Conservation (phyloP, 2,329 filamentous ascomycete species). For the Aspergillus texensis region DNA sequence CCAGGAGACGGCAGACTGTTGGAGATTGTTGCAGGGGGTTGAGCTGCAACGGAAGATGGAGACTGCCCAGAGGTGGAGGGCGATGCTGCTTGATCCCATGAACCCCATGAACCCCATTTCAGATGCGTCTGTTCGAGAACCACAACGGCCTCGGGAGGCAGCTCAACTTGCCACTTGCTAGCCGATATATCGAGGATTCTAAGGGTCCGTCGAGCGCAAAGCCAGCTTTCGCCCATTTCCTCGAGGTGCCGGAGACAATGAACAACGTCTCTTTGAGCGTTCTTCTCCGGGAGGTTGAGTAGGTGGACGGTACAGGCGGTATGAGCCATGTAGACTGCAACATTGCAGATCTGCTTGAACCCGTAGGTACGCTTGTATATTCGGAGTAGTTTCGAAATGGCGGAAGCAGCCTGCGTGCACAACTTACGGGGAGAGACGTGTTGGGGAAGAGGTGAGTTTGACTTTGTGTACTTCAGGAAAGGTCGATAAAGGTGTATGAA, state of each 20-base stretch:
- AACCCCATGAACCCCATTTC: constrained; percentile 73
- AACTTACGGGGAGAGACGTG: constrained; percentile 89
- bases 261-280: constrained; percentile 82
- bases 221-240: constrained; percentile 94
- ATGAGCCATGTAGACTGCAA: constrained; percentile 93
- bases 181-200: constrained; percentile 82
- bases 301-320: constrained; percentile 94
- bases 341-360: constrained; percentile 90
- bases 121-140: constrained; percentile 78
- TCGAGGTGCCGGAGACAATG: constrained; percentile 91
- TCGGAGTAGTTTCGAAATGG: constrained; percentile 91
- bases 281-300: constrained; percentile 90
- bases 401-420: constrained; percentile 84
- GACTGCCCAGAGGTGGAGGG: constrained; percentile 33
- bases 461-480: constrained; percentile 85
- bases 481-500: constrained; percentile 96
- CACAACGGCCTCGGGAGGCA: constrained; percentile 78
- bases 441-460: constrained; percentile 77
- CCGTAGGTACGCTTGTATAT: constrained; percentile 92
- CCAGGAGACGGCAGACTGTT: constrained; percentile 19
- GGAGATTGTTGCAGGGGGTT: constrained; percentile 23
- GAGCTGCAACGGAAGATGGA: constrained; percentile 19
- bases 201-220: constrained; percentile 81
- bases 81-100: constrained; percentile 44
- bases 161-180: constrained; percentile 83